A percentile compares a stretch with the other conserved stretches of the same genome.
Conservation (phyloP, 768 basidiomycete species). For the Collybiopsis luxurians region DNA sequence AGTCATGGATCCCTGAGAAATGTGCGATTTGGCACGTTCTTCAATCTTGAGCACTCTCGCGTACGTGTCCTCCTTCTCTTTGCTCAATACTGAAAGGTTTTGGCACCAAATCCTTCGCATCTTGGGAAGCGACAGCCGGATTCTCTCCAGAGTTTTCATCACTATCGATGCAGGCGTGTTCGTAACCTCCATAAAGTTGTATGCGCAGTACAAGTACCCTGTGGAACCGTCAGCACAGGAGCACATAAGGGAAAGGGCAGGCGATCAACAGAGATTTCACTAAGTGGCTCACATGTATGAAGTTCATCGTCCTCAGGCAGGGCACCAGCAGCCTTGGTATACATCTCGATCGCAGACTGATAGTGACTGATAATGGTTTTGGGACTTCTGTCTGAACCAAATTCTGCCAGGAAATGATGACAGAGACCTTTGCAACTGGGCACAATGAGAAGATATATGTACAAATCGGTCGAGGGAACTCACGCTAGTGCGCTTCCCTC, state of each 20-base stretch:
- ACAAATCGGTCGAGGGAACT: too few species aligned
- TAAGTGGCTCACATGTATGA: constrained; percentile 22
- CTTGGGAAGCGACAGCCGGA: constrained; percentile 18
- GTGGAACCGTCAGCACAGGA: too few species aligned
- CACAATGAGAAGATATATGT: too few species aligned
- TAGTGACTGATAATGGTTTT: constrained; percentile 11
- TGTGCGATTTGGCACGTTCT: neutral
- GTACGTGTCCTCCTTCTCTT: neutral
- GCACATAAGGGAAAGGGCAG: too few species aligned
- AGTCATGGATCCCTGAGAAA: neutral
- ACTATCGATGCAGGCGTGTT: constrained; percentile 22
- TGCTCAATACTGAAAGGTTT: neutral
- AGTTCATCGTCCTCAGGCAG: constrained; percentile 39
- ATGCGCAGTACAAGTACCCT: constrained; percentile 10
- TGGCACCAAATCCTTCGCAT: constrained; percentile 21
- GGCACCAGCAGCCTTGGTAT: constrained; percentile 26
- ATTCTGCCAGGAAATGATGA: constrained; percentile 21
- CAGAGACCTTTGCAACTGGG: neutral
- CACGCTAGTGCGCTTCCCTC: constrained; percentile 27
- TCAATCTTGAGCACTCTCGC: neutral
- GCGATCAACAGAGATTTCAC: too few species aligned
- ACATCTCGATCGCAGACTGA: constrained; percentile 23
- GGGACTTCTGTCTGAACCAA: neutral
- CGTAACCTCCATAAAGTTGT: constrained; percentile 7
- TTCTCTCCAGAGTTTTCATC: constrained; percentile 19